Conservation (phyloP, 768 basidiomycete genomes). For the Amanita thiersii region DNA sequence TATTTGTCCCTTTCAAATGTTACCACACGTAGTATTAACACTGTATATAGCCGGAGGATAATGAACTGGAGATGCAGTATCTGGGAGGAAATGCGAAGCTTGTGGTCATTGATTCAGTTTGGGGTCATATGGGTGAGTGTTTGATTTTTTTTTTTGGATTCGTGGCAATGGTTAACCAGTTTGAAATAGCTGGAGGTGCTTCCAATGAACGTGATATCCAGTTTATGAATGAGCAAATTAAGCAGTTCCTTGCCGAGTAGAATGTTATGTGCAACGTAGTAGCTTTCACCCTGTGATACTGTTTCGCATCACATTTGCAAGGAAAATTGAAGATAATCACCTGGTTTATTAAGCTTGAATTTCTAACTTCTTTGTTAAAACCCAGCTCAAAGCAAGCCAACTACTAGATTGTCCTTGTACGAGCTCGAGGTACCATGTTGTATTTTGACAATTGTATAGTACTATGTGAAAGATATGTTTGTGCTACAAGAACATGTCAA, state of each 20-base stretch:
- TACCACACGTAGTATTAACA: background rate
- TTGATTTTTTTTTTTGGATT: background rate
- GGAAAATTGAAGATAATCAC: too few relatives aligned
- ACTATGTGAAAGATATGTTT: too few relatives aligned
- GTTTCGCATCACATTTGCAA: too few relatives aligned
- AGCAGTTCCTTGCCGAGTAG: conserved; percentile 34
- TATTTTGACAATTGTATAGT: too few relatives aligned
- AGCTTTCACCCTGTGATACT: too few relatives aligned
- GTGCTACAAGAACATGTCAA: too few relatives aligned
- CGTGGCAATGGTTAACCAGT: conserved; percentile 1
- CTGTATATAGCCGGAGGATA: conserved; percentile 44
- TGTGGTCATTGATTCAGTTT: conserved; percentile 45
- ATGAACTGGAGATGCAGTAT: conserved; percentile 34
- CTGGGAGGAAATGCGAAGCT: conserved; percentile 33
- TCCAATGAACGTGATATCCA: conserved; percentile 26
- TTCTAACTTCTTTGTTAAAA: too few relatives aligned
- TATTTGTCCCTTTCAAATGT: conserved; percentile 14
- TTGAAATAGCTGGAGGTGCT: conserved; percentile 32
- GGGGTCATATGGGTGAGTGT: conserved; percentile 47
- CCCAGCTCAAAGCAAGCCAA: too few relatives aligned
- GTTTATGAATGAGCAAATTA: conserved; percentile 37
- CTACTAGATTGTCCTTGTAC: too few relatives aligned
- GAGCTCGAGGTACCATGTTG: too few relatives aligned
- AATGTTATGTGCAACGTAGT: too few relatives aligned
- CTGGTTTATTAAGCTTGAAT: too few relatives aligned